Percentiles rank a stretch among this genome's conserved stretches.
Evolutionary conservation across 208 protist genomes (phyloP).

Genomic region (Acanthamoeba royreba): DNA sequence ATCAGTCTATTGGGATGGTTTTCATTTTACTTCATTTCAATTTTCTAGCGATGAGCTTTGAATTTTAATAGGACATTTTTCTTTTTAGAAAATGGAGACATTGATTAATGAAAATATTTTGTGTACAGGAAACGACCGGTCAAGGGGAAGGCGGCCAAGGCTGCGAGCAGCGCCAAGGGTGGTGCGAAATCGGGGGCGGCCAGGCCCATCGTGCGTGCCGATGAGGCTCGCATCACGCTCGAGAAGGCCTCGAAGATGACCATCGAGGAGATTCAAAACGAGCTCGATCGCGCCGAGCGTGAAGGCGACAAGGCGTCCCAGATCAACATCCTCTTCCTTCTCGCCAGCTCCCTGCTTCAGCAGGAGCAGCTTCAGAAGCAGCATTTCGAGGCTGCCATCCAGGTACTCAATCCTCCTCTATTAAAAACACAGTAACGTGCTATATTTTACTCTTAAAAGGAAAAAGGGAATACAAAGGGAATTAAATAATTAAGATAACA

Average conservation of each 20-base stretch:
- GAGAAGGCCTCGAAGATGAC: not conserved
- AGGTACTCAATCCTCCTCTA: not conserved
- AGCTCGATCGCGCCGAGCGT: not conserved
- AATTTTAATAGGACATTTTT: no score
- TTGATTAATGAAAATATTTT: no score
- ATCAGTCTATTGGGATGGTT: no score
- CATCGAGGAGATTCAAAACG: not conserved
- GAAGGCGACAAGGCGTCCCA: conserved; percentile 16
- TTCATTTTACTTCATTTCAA: no score
- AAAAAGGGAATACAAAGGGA: no score
- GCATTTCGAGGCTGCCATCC: not conserved
- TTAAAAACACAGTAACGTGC: not conserved
- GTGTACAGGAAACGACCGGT: not conserved
- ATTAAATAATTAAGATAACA: not conserved
- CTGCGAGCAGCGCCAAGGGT: not conserved
- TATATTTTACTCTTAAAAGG: not conserved
- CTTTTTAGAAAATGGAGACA: no score
- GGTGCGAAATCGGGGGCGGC: not conserved
- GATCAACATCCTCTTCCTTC: conserved; percentile 12
- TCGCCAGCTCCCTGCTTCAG: not conserved
- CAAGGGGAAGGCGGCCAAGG: not conserved
- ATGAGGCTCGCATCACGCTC: not conserved
- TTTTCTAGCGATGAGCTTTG: no score
- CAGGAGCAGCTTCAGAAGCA: not conserved
- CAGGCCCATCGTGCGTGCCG: not conserved